Evolutionary conservation across 176 grass and related monocot genomes (phyloP), one percentile per base, ranked within the genome.

Genomic region (Carex kokanica): DNA sequence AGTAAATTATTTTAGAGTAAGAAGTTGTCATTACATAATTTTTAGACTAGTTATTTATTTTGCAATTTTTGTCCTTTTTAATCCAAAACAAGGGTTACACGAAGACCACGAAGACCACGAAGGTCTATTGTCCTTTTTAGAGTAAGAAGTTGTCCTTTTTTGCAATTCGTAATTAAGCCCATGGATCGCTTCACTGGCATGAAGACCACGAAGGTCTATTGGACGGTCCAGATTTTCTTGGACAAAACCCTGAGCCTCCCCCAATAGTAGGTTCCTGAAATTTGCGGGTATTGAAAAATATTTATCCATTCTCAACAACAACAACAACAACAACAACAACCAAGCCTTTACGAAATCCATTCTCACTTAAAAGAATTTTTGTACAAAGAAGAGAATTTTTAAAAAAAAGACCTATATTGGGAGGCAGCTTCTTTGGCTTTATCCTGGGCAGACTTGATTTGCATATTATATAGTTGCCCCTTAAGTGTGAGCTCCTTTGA

Each of bases 361-460:
- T 68, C 55, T 78, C 47, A 68, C 74, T n/a, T 6, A 59, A 13
- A 80, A 32, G 12, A 8, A 80, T 24, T 21, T 63, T 45, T 47
- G 63, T 62, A 52, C 21, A 51, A 64, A 51, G 20, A 65, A 64
- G 32, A 63, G 38, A 52, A 51, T 17, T 24, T 64, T 15, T n/a
- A 11, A 5, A 29, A 53, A 43, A 49, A 52, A 82, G 43, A 82
- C 80, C 80, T 82, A 52, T 82, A 65, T 58, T 94, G 87, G 2
- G 80, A 88, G 67, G 81, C 87, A 75, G 79, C 81, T 88, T 93
- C 91, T 90, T 85, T 96, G 86, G 89, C 86, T 89, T 99, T 95
- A 58, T 99, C 93, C 83, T 93, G 91, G 75, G 85, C 86, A 82
- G 94, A 70, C 88, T 83, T 89, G 83, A 88, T 99, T 87, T 99